Conservation (phyloP, 140 eudicot species). For the Stevia rebaudiana region DNA sequence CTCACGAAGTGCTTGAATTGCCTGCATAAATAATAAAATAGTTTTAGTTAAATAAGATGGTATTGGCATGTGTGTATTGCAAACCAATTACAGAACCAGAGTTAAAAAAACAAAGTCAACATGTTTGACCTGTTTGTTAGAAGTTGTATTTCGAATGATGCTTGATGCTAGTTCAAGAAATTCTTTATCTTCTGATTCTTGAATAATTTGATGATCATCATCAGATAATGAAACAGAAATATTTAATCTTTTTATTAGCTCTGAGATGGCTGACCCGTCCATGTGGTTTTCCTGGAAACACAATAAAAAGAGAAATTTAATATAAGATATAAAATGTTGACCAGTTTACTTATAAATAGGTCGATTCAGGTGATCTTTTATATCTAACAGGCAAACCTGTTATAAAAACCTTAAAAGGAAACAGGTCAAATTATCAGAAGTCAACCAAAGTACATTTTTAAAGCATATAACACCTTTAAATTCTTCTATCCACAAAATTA, state of each 20-base stretch:
- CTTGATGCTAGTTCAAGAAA: conserved; percentile 54
- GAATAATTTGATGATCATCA: conserved; percentile 34
- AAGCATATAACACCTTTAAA: not conserved
- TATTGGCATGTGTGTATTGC: not conserved
- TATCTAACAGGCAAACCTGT: not conserved
- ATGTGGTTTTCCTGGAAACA: conserved; percentile 48
- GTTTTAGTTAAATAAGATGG: not conserved
- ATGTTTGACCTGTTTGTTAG: conserved; percentile 33
- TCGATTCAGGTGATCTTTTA: not conserved
- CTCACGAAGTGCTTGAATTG: conserved; percentile 61
- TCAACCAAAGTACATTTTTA: not conserved
- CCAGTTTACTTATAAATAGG: not conserved
- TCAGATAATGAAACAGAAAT: conserved; percentile 38
- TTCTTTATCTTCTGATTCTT: conserved; percentile 71
- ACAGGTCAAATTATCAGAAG: not conserved
- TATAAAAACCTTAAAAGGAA: not conserved
- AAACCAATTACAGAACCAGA: not conserved
- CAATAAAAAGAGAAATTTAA: conserved; percentile 11
- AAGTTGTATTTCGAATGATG: conserved; percentile 35
- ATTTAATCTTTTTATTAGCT: conserved; percentile 53
- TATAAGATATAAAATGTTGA: not conserved
- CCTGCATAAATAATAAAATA: conserved; percentile 31
- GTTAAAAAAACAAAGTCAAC: conserved; percentile 4
- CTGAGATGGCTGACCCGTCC: conserved; percentile 50
- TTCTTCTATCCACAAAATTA: not conserved